phyloP scores from a whole-genome alignment of 1,284 basidiomycete genomes.

The Pseudozyma tsukubaensis region DNA sequence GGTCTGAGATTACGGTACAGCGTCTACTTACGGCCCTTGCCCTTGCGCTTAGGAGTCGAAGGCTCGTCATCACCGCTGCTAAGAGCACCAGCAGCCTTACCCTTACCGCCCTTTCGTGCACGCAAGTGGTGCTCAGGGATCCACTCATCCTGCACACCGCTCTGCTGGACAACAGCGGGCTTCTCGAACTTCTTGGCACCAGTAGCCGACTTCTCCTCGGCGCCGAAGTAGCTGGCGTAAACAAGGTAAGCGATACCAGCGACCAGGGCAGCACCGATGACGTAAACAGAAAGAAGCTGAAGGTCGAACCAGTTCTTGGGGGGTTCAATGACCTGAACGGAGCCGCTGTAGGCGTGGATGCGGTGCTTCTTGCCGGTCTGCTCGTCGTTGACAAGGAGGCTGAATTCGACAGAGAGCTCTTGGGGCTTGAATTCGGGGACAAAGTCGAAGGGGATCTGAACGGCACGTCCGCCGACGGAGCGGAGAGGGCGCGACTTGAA shows the following conservation, averaged over 20 bases:
- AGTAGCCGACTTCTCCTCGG: slow-evolving; percentile 24
- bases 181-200: slow-evolving; percentile 53
- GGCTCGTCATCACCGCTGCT: slow-evolving; percentile 54
- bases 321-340: slow-evolving; percentile 65
- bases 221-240: slow-evolving; percentile 44
- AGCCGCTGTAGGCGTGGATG: slow-evolving; percentile 59
- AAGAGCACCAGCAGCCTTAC: slow-evolving; percentile 41
- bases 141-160: slow-evolving; percentile 47
- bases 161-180: slow-evolving; percentile 24
- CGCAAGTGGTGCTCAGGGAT: slow-evolving; percentile 49
- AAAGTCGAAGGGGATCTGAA: slow-evolving; percentile 66
- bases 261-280: slow-evolving; percentile 38
- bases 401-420: slow-evolving; percentile 62
- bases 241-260: slow-evolving; percentile 46
- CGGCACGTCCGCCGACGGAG: slow-evolving; percentile 49
- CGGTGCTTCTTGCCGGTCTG: slow-evolving; percentile 64
- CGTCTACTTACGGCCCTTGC: slow-evolving; percentile 45
- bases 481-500: slow-evolving; percentile 61
- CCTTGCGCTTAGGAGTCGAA: slow-evolving; percentile 37
- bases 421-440: slow-evolving; percentile 67
- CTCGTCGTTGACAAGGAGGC: slow-evolving; percentile 58
- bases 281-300: slow-evolving; percentile 63
- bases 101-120: slow-evolving; percentile 31
- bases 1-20: not conserved
- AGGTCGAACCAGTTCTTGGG: slow-evolving; percentile 64